These are phyloP conservation scores for Vinca major DNA, from an alignment of 305 asterid genomes.

Conservation along the genomic window DNA sequence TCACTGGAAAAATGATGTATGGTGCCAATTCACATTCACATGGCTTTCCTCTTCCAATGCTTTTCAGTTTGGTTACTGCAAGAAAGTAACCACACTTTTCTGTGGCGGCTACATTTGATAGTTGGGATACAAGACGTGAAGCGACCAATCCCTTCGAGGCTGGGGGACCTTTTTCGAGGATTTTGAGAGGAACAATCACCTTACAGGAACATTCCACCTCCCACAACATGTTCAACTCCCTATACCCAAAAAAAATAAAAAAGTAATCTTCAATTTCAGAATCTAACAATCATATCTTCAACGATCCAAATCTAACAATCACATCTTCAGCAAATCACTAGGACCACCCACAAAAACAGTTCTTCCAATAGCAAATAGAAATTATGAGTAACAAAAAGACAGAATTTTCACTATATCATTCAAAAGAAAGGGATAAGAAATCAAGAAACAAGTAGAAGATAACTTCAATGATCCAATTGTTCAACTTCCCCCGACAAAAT, in stretches of 20 bases:
- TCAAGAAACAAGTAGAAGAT: neutral
- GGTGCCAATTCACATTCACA: constrained; percentile 16
- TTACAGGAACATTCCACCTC: constrained; percentile 17
- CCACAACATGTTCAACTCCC: constrained; percentile 37
- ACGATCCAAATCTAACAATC: neutral
- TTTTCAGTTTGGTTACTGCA: constrained; percentile 48
- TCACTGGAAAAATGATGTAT: constrained; percentile 36
- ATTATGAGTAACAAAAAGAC: neutral
- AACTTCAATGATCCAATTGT: neutral
- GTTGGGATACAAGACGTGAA: constrained; percentile 29
- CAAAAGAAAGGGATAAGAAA: neutral
- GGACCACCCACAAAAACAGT: neutral
- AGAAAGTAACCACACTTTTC: constrained; percentile 50
- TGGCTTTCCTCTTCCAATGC: constrained; percentile 40
- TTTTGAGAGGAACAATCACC: constrained; percentile 36
- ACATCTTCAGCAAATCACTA: neutral
- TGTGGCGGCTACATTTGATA: constrained; percentile 27
- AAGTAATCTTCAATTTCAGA: neutral
- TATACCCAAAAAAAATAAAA: neutral
- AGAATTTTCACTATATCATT: neutral
- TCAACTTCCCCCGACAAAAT: neutral
- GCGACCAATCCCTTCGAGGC: constrained; percentile 32
- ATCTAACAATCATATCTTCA: neutral
- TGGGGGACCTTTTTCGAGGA: constrained; percentile 21
- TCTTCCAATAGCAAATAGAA: neutral